Base-by-base conservation (phyloP, 2,329 filamentous ascomycete species). In the Venturiaceae sp. region DNA sequence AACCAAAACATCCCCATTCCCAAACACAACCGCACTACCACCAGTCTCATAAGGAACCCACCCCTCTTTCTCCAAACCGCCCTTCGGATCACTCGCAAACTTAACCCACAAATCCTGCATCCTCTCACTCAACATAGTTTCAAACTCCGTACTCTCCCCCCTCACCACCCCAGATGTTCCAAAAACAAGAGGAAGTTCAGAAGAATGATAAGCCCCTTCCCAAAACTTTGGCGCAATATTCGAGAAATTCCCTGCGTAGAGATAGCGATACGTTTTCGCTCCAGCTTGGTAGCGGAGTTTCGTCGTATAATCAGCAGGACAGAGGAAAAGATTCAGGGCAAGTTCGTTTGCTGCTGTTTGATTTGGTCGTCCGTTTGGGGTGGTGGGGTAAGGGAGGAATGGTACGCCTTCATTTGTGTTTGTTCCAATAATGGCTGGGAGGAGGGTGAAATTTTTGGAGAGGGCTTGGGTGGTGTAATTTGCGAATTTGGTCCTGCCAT, bases 21-120 rank as follows among this genome's bases (percentile, higher is more conserved):
- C 50, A 53, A 53, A 23, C 16, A 53, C 28, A 19, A 53, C 19
- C 33, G 50, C 50, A n/a, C 23, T 7, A 14, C 36, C 36, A 55
- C 32, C 32, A 41, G 64, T 60, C 55, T 63, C 62, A 58, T 71
- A 72, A n/a, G 59, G 60, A 1, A 66, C 44, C 71, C 71, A 74
- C 0, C 69, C 71, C 58, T 67, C 32, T 33, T 64, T 63, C 11
- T 65, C 63, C 47, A 73, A 57, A 11, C 67, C 66, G 5, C 63
- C 61, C 14, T 63, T 61, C 1, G 70, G 68, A 59, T 73, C 68
- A 26, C 64, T 60, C 0, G 68, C 67, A 62, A 74, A 75, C 1
- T 68, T 69, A 21, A 71, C 34, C 62, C 70, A 69, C 28, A 66
- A 66, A 46, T 73, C 71, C 58, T 73, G 69, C 69, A 74, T 69